Evolutionary conservation across 2,329 filamentous ascomycete genomes (phyloP), one percentile per base, ranked within the genome.

Genomic region (Hypoxylon sp.): DNA sequence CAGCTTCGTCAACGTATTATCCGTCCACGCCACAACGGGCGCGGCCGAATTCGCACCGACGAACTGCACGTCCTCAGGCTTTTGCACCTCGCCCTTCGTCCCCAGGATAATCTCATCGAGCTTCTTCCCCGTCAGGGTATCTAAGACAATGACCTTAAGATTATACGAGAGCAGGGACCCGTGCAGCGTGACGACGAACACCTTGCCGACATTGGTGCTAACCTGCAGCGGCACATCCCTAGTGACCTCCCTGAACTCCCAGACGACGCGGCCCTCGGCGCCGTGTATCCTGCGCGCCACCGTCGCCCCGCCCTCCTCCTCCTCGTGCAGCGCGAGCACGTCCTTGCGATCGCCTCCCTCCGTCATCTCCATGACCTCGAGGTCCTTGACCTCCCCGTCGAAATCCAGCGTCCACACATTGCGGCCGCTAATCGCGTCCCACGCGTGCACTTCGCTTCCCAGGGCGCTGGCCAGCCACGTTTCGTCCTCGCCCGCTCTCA

Each of bases 391-490:
- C 47, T 78, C 77, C 19, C 86, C 91, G 5, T 79, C 77, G 63
- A 93, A 89, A 52, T 85, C 83, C 46, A 86, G 85, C 64, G 89
- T 88, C 94, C 96, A 99, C 39, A 89, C 84, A 70, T 92, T 87
- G 75, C 92, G 90, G 29, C 96, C 96, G 74, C 91, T 92, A 53
- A 91, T 84, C 37, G 94, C 93, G 81, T 93, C 91, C 94, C 94
- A 98, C 13, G 92, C 88, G 59, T 91, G 88, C 29, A 98, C 89
- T 53, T 87, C 86, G 69, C 85, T 84, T 14, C 91, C 93, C 39
- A 90, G 82, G 1, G 91, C 94, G 72, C 91, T 92, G 39, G 94
- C 87, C 17, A 98, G 83, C 78, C 91, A 91, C 73, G 91, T 90
- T 78, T 95, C 91, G 65, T 91, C 92, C 72, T 94, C 90, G n/a